Base-by-base conservation (phyloP, 495 filamentous ascomycete genomes). In the Penicillium chermesinum region DNA sequence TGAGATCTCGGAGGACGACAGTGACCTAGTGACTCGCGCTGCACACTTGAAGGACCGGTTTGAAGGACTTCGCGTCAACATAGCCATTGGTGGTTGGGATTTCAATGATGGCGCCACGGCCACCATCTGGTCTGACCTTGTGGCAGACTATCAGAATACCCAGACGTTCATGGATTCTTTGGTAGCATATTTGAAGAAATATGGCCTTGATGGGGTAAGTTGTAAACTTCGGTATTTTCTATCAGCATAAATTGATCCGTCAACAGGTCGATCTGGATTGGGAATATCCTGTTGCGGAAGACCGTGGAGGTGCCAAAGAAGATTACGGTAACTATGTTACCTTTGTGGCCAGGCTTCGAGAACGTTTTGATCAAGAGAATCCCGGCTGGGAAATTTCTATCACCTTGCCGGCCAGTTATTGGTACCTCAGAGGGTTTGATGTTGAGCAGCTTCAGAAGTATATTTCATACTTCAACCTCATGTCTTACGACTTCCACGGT, bases 201-300 rank as follows among this genome's bases (percentile, higher is more conserved):
- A 76, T 47, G 69, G 68, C 2, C 79, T 81, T 41, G 60, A 78
- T 40, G 80, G 80, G n/a, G n/a, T n/a, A n/a, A n/a, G n/a, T n/a
- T 1, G 61, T 79, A 2, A 78, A 83, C 44, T 43, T 83, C 2
- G 38, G 36, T 38, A 16, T 15, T n/a, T 15, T 13, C 18, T 16
- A 2, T 16, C 14, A 7, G 18, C 8, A 7, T 38, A 38, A 9
- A 16, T 2, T n/a, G 7, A 3, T 3, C 1, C 18, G 14, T 15
- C 36, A 38, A 10, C 7, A 15, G 18, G 14, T 2, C 18, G 2
- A 13, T 38, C 9, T 9, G 4, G 78, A 82, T 52, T 82, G 78
- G 77, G 73, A 80, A 45, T 80, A 76, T 45, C 76, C 76, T 1
- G 70, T 18, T 0, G 64, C 66, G 1, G 20, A 45, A 13, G 69